A percentile compares a stretch with the other conserved stretches of the same genome.
Conservation (phyloP, 2,329 filamentous ascomycete genomes). For the Pseudocercospora pini-densiflorae region DNA sequence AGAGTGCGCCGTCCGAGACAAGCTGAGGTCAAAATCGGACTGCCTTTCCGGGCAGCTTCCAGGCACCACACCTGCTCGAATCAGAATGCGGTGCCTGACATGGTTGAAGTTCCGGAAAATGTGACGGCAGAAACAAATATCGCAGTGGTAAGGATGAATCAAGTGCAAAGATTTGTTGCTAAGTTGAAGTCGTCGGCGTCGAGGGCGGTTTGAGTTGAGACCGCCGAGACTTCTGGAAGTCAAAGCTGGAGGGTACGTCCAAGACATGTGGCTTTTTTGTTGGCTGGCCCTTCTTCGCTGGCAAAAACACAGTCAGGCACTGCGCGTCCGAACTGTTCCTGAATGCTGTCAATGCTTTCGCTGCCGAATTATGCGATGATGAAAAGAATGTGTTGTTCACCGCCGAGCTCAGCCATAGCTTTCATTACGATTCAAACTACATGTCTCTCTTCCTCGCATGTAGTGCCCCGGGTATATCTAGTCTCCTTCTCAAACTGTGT, state of each 20-base stretch:
- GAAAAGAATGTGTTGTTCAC: neutral
- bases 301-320: neutral
- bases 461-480: neutral
- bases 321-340: neutral
- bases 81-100: no score
- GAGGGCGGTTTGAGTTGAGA: neutral
- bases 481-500: neutral
- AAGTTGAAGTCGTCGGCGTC: neutral
- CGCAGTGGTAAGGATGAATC: no score
- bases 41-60: no score
- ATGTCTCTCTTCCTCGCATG: conserved; percentile 1
- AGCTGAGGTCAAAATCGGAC: no score
- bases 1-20: no score
- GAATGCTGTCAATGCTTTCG: neutral
- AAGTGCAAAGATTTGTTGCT: neutral
- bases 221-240: no score
- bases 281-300: neutral
- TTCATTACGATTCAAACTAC: conserved; percentile 8
- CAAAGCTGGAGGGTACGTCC: no score
- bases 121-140: no score
- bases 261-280: neutral
- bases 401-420: neutral
- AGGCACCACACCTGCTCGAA: no score
- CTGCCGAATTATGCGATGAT: neutral
- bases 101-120: no score